Evolutionary conservation across 345 rosid species (phyloP).

Genomic region (Eucalyptus decipiens): DNA sequence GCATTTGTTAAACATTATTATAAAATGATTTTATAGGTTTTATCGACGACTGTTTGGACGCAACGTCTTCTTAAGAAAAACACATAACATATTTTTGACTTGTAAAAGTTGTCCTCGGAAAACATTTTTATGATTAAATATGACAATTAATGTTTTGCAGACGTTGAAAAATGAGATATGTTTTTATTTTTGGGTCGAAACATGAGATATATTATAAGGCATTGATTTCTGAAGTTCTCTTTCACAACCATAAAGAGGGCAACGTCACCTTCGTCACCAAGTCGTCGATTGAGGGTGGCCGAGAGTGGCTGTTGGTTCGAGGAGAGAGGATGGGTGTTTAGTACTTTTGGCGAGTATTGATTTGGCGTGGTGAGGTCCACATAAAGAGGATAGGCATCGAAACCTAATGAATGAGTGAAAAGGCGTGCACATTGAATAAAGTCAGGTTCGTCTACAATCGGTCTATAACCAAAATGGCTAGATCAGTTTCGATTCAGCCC

Average conservation of each 20-base stretch:
- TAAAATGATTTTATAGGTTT: background rate
- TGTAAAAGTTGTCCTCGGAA: background rate
- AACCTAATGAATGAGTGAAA: rapidly evolving
- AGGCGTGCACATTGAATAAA: too few species aligned
- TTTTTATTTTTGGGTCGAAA: too few species aligned
- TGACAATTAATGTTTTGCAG: background rate
- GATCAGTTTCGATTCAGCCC: too few species aligned
- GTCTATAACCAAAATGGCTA: too few species aligned
- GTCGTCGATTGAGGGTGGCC: too few species aligned
- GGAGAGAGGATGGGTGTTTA: too few species aligned
- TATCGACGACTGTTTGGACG: background rate
- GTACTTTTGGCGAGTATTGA: too few species aligned
- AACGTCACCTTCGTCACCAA: too few species aligned
- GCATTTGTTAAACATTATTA: background rate
- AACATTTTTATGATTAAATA: background rate
- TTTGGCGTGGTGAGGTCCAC: too few species aligned
- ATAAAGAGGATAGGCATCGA: too few species aligned
- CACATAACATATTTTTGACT: background rate
- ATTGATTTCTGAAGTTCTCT: too few species aligned
- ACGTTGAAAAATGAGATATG: rapidly evolving
- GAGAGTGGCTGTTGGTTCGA: rapidly evolving
- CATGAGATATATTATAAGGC: background rate
- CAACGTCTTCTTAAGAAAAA: background rate
- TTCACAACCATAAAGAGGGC: too few species aligned
- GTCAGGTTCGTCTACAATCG: rapidly evolving